These are phyloP conservation scores for Rhynchospora breviuscula DNA, from an alignment of 176 grass and related monocot species.

Conservation along the genomic window DNA sequence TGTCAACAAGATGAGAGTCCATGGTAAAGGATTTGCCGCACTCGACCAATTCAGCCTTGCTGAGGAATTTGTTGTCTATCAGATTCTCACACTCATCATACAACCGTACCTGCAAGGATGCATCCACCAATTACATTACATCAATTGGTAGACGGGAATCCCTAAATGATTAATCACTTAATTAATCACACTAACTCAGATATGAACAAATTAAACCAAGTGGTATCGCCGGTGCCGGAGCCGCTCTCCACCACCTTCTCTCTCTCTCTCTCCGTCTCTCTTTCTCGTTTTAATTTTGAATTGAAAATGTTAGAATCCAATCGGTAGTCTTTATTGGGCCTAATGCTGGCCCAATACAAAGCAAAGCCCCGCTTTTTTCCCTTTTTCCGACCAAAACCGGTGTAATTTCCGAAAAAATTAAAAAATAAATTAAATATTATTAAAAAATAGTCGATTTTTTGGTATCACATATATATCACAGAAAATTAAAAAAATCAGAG, in stretches of 20 bases:
- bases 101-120: conserved; percentile 20
- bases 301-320: too few species aligned
- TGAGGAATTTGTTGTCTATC: conserved; percentile 53
- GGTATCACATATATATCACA: too few species aligned
- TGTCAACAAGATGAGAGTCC: conserved; percentile 67
- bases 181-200: neutral
- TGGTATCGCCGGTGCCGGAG: neutral
- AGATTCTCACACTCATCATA: conserved; percentile 53
- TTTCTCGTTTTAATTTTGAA: too few species aligned
- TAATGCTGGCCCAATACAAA: too few species aligned
- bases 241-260: neutral
- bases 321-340: too few species aligned
- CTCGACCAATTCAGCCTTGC: conserved; percentile 36
- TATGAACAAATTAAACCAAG: neutral
- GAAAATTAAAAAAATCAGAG: too few species aligned
- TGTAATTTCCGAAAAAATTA: too few species aligned
- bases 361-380: too few species aligned
- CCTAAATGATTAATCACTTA: neutral
- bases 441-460: too few species aligned
- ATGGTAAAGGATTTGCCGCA: conserved; percentile 41
- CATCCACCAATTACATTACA: neutral
- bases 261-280: neutral
- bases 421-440: too few species aligned
- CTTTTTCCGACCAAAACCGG: too few species aligned
- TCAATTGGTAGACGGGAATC: too few species aligned